These are phyloP conservation scores for Hemileia vastatrix DNA, from an alignment of 1,284 basidiomycete genomes.

Conservation along the genomic window DNA sequence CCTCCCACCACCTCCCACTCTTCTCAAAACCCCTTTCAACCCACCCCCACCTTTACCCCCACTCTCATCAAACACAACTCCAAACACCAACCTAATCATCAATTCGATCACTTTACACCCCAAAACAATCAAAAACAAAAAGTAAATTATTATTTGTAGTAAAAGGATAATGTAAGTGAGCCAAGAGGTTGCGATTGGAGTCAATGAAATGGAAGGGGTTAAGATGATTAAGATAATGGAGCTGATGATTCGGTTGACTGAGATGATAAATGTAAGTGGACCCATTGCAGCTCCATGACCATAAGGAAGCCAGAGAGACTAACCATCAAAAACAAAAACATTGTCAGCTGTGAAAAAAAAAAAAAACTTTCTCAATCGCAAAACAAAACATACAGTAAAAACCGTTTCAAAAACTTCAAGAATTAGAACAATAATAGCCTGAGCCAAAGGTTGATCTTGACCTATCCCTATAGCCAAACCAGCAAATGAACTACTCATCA, in stretches of 20 bases:
- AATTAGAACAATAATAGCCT: constrained; percentile 10
- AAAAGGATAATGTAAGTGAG: constrained; percentile 14
- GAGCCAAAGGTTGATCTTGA: constrained; percentile 3
- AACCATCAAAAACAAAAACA: background rate
- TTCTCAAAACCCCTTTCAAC: constrained; percentile 4
- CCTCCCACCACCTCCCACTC: constrained; percentile 6
- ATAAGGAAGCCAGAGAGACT: constrained; percentile 24
- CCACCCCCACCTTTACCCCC: constrained; percentile 11
- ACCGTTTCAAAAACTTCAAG: constrained; percentile 17
- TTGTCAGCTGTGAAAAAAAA: background rate
- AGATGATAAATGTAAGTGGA: constrained; percentile 10
- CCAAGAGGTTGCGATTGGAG: constrained; percentile 9
- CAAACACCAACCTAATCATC: background rate
- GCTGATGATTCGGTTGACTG: constrained; percentile 17
- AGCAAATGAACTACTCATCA: constrained; percentile 9
- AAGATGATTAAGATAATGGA: constrained; percentile 17
- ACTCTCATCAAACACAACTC: constrained; percentile 18
- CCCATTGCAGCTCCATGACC: constrained; percentile 22
- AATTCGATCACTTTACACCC: constrained; percentile 12
- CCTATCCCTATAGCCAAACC: constrained; percentile 5
- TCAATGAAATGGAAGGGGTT: constrained; percentile 5
- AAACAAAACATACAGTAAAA: constrained; percentile 17
- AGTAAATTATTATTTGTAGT: constrained; percentile 2
- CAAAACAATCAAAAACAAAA: background rate
- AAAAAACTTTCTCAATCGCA: background rate